A percentile compares a stretch with the other conserved stretches of the same genome.
Conservation (phyloP, 75 land plant species). For the Selaginella tamariscina region DNA sequence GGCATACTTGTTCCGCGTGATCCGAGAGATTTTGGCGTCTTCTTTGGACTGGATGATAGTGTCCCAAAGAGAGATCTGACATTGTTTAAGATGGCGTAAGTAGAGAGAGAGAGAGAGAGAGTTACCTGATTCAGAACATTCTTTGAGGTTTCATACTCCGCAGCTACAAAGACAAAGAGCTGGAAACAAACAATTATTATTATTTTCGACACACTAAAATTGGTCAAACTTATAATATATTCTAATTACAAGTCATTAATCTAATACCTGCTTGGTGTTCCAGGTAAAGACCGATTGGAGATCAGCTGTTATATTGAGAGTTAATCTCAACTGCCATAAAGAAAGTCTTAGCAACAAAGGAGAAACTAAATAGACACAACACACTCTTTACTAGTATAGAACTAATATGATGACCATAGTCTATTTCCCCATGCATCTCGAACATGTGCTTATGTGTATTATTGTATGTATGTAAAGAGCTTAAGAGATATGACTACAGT, state of each 20-base stretch:
- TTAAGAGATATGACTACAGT: too few species aligned
- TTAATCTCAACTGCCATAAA: constrained; percentile 64
- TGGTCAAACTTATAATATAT: too few species aligned
- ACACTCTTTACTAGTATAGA: too few species aligned
- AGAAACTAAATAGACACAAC: too few species aligned
- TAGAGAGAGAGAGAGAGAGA: background rate
- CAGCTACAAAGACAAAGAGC: constrained; percentile 88
- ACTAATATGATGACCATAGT: too few species aligned
- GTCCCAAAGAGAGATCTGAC: constrained; percentile 87
- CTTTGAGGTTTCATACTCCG: constrained; percentile 65
- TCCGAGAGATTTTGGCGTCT: constrained; percentile 41
- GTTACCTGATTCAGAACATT: constrained; percentile 74
- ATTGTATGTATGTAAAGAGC: too few species aligned
- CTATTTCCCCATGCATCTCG: too few species aligned
- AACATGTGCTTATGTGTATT: too few species aligned
- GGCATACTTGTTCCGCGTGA: constrained; percentile 55
- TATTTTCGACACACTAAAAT: too few species aligned
- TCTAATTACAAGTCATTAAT: too few species aligned
- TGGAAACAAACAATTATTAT: constrained; percentile 16
- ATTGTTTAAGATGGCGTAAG: constrained; percentile 1
- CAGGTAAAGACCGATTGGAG: constrained; percentile 69
- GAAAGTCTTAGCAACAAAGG: too few species aligned
- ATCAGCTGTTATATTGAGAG: constrained; percentile 62
- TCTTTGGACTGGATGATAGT: constrained; percentile 66
- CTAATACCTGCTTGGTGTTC: constrained; percentile 82